A percentile compares a stretch with the other conserved stretches of the same genome.
phyloP scores from a whole-genome alignment of 2,329 filamentous ascomycete genomes.

The Venturia effusa region DNA sequence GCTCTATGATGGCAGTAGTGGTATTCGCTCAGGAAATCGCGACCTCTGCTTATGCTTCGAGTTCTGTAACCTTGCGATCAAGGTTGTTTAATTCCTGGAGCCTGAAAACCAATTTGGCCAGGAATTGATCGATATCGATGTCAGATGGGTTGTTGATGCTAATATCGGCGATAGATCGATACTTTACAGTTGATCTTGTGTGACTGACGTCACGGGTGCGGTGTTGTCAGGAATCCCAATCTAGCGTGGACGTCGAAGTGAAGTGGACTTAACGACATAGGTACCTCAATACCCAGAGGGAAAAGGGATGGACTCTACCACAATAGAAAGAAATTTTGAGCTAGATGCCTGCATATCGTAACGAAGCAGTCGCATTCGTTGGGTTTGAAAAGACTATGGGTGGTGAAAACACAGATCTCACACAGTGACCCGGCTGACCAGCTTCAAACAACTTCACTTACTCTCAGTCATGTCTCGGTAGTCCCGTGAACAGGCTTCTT shows the following conservation, averaged over 20 bases:
- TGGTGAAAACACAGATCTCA: neutral
- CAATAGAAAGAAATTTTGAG: no score
- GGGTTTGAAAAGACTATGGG: neutral
- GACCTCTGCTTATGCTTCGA: no score
- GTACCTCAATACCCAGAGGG: neutral
- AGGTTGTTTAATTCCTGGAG: no score
- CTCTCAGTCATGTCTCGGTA: neutral
- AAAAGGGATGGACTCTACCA: no score
- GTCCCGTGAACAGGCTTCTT: neutral
- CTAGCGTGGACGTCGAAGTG: neutral
- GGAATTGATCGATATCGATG: no score
- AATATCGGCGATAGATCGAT: no score
- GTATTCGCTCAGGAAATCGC: no score
- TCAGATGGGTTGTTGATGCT: no score
- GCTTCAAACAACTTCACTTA: neutral
- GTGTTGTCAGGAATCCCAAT: neutral
- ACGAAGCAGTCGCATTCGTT: neutral
- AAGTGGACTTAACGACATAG: neutral
- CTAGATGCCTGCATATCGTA: neutral
- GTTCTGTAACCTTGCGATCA: no score
- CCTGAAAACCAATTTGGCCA: no score
- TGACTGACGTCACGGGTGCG: neutral
- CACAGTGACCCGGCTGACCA: neutral
- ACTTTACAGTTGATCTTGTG: no score
- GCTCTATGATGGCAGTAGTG: no score